Evolutionary conservation across 192 early-diverging fungal genomes (phyloP), one percentile per base, ranked within the genome.

Genomic region (Gryganskiella cystojenkinii): DNA sequence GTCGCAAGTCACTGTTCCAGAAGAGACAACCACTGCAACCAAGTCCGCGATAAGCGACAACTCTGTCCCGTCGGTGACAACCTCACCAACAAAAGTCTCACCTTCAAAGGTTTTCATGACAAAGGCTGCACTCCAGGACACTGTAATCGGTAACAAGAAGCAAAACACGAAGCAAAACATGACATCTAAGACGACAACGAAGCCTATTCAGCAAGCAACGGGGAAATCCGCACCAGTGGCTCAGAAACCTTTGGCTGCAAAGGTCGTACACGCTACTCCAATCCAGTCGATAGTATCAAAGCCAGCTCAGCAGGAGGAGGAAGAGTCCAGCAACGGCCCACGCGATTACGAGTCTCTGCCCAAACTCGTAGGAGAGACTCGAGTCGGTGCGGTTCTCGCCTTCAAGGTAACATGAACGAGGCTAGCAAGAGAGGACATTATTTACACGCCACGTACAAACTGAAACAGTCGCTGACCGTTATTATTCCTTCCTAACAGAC

Each of bases 21-120:
- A 44, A 13, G n/a, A 44, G 27, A 0, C 57, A 20, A 44, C 20
- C 14, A 7, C 40, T 40, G 37, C 11, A 31, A n/a, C n/a, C n/a
- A n/a, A n/a, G n/a, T n/a, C n/a, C n/a, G n/a, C n/a, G n/a, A n/a
- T n/a, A n/a, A n/a, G n/a, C n/a, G n/a, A n/a, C n/a, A n/a, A n/a
- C n/a, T n/a, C n/a, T n/a, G n/a, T n/a, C n/a, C n/a, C 40, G n/a
- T 7, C 40, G 31, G 22, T 37, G 14, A 28, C 40, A n/a, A 4
- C 56, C 14, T 13, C 53, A 27, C n/a, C 30, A 1, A 7, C 20
- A 13, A 35, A 31, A 9, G 5, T 50, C 6, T 5, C 58, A 27
- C 54, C 55, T 8, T 20, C 72, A 19, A 78, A 78, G n/a, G 43
- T 78, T 17, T 15, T 69, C n/a, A 68, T 78, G 61, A 78, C 74